These are phyloP conservation scores for Leccinum subgranulosum DNA, from an alignment of 768 basidiomycete species.

Conservation along the genomic window DNA sequence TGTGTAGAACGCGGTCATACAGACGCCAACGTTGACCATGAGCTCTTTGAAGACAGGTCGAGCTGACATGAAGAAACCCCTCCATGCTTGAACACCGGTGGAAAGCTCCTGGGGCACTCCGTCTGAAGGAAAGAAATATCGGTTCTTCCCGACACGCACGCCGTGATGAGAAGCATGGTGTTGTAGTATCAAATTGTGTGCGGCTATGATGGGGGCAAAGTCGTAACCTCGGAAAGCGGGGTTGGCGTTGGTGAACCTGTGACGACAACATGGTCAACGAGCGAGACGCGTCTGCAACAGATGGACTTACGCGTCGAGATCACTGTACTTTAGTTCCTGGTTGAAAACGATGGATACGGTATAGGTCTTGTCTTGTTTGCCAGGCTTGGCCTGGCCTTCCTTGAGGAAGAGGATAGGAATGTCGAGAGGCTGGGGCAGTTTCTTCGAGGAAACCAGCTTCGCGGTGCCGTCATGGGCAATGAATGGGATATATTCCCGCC, in stretches of 20 bases:
- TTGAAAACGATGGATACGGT: constrained; percentile 35
- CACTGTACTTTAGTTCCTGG: constrained; percentile 28
- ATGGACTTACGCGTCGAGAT: constrained; percentile 33
- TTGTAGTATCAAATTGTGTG: constrained; percentile 47
- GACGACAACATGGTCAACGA: neutral
- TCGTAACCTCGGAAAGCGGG: constrained; percentile 36
- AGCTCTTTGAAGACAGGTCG: constrained; percentile 47
- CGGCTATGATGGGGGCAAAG: constrained; percentile 40
- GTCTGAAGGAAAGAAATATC: constrained; percentile 46
- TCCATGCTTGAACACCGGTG: constrained; percentile 41
- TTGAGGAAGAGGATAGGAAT: constrained; percentile 36
- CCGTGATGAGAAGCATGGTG: constrained; percentile 42
- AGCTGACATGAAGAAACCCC: constrained; percentile 51
- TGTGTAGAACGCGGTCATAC: constrained; percentile 53
- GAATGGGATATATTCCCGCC: constrained; percentile 34
- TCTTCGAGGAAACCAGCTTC: constrained; percentile 40
- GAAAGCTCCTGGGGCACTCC: constrained; percentile 27
- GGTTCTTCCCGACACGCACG: constrained; percentile 47
- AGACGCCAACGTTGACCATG: constrained; percentile 53
- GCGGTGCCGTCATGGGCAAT: constrained; percentile 41
- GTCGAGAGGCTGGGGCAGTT: constrained; percentile 37
- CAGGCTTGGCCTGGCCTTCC: constrained; percentile 37
- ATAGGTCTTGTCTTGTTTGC: constrained; percentile 33
- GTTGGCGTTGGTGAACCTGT: constrained; percentile 41
- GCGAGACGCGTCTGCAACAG: neutral